These are phyloP conservation scores for Ilex aquifolium DNA, from an alignment of 257 asterid species.

Conservation along the genomic window DNA sequence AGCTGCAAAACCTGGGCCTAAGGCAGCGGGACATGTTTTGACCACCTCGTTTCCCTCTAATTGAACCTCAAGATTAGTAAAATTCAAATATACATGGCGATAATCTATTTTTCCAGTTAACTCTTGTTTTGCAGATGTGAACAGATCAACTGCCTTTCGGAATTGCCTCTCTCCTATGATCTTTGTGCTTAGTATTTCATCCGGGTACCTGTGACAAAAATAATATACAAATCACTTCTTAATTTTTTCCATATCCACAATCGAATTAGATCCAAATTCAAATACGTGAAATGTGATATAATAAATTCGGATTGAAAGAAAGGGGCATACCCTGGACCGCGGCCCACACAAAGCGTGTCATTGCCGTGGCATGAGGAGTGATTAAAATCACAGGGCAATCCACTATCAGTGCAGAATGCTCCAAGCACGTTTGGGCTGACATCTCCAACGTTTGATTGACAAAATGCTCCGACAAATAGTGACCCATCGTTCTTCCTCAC, in stretches of 20 bases:
- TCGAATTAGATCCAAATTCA: too few species aligned
- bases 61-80: slow-evolving; percentile 40
- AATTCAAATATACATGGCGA: slow-evolving; percentile 36
- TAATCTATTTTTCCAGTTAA: slow-evolving; percentile 46
- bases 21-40: slow-evolving; percentile 61
- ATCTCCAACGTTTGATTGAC: slow-evolving; percentile 67
- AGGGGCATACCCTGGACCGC: slow-evolving; percentile 49
- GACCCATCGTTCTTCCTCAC: slow-evolving; percentile 42
- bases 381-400: slow-evolving; percentile 56
- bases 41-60: slow-evolving; percentile 38
- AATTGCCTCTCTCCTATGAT: slow-evolving; percentile 60
- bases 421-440: slow-evolving; percentile 61
- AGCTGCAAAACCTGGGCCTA: slow-evolving; percentile 62
- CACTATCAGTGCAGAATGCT: slow-evolving; percentile 55
- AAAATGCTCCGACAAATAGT: slow-evolving; percentile 53
- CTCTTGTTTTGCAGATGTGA: slow-evolving; percentile 40
- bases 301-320: background rate
- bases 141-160: slow-evolving; percentile 44
- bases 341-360: slow-evolving; percentile 55
- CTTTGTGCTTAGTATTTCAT: slow-evolving; percentile 55
- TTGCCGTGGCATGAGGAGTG: slow-evolving; percentile 57
- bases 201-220: slow-evolving; percentile 34
- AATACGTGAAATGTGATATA: too few species aligned
- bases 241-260: too few species aligned
- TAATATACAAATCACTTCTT: too few species aligned